phyloP scores from a whole-genome alignment of 768 basidiomycete species.

The Sarcomyxa edulis region DNA sequence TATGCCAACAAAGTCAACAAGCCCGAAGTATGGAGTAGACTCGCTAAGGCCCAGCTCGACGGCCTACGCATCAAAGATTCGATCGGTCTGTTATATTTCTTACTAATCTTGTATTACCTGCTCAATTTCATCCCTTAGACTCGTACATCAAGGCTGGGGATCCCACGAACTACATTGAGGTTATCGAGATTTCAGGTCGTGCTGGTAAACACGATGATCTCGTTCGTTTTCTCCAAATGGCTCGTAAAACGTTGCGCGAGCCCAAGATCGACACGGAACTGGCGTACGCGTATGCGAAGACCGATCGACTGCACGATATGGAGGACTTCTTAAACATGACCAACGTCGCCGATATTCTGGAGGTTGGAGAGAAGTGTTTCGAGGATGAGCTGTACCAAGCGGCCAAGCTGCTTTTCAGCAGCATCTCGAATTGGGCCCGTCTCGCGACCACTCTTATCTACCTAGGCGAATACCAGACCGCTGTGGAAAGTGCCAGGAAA shows the following conservation, averaged over 20 bases:
- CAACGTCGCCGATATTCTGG: slow-evolving; percentile 94
- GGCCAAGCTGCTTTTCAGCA: slow-evolving; percentile 89
- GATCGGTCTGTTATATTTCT: slow-evolving; percentile 58
- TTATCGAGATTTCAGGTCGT: slow-evolving; percentile 92
- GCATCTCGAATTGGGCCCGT: slow-evolving; percentile 98
- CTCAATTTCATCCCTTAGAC: slow-evolving; percentile 41
- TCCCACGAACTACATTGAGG: slow-evolving; percentile 88
- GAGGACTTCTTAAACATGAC: slow-evolving; percentile 99
- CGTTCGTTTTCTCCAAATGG: slow-evolving; percentile 97
- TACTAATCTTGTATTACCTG: slow-evolving; percentile 4
- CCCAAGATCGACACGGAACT: slow-evolving; percentile 98
- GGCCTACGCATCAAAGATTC: slow-evolving; percentile 97
- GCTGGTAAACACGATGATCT: slow-evolving; percentile 92
- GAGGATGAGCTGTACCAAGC: slow-evolving; percentile 98
- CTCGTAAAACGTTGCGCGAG: slow-evolving; percentile 92
- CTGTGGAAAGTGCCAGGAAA: slow-evolving; percentile 98
- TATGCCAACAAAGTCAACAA: slow-evolving; percentile 95
- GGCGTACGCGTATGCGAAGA: slow-evolving; percentile 97
- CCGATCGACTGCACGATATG: slow-evolving; percentile 97
- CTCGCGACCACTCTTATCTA: slow-evolving; percentile 98
- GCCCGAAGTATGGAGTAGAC: slow-evolving; percentile 94
- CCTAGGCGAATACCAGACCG: slow-evolving; percentile 95
- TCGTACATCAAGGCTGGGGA: slow-evolving; percentile 98
- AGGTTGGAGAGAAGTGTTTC: slow-evolving; percentile 99
- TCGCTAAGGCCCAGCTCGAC: slow-evolving; percentile 98